Base-by-base conservation (phyloP, 257 asterid genomes). In the Solanum chaucha region DNA sequence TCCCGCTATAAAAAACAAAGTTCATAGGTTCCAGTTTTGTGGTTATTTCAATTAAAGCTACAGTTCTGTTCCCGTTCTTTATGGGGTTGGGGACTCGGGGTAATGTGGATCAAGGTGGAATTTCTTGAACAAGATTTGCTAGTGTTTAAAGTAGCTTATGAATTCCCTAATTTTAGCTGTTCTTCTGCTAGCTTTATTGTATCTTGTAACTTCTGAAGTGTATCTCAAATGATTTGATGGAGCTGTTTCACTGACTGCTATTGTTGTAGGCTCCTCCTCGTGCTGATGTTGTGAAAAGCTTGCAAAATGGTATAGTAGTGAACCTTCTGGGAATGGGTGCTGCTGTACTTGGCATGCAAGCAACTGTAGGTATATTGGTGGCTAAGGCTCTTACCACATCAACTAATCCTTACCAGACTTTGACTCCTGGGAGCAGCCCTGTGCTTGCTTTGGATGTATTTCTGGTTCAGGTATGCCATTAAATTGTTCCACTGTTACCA, bases 351-450 rank as follows among this genome's bases (percentile, higher is more conserved):
- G 99, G 99, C 80, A 93, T 95, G 98, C 99, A 94, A 87, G 99
- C 99, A 1, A 95, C 99, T 20, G 98, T 97, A 35, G 99, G 99
- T 64, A 83, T 91, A 44, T 91, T 97, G 95, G 99, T 97, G 88
- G 99, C 98, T 10, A 97, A 97, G 93, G 99, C 99, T 90, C 99
- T 97, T 78, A 97, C 99, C 9, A 92, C 98, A 85, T 96, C 99
- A 80, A 92, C 96, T 11, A 93, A 88, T 90, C 99, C 99, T 82
- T 97, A 94, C 90, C 98, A 97, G 92, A 95, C 96, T 35, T 32
- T 89, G 17, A 12, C 98, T 84, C 90, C 99, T 24, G 99, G 98
- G 82, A 93, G 40, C 70, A 91, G 91, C 82, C 99, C 99, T 2
- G 98, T 96, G 88, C 98, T 96, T 64, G 98, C 98, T 87, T 86